Evolutionary conservation across 768 basidiomycete species (phyloP).

Genomic region (Leccinellum rugosiceps): DNA sequence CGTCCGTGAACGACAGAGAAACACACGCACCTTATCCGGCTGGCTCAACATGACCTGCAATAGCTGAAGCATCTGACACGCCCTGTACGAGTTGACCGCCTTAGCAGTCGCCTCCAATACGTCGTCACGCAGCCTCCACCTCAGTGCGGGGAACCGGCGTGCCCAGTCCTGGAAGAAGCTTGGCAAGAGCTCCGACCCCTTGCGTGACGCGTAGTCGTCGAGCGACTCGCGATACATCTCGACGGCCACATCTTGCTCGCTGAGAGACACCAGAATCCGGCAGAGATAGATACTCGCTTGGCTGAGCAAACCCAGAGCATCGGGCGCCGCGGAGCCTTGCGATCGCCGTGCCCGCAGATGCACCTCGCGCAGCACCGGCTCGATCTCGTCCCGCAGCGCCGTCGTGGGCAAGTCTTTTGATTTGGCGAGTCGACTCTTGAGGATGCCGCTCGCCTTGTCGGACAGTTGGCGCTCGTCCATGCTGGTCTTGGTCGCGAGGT

Average conservation of each 20-base stretch:
- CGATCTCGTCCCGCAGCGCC: slow-evolving; percentile 30
- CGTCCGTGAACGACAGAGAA: background rate
- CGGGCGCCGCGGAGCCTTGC: slow-evolving; percentile 55
- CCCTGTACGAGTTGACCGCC: slow-evolving; percentile 75
- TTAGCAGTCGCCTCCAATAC: slow-evolving; percentile 55
- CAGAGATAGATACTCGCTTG: slow-evolving; percentile 70
- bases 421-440: slow-evolving; percentile 71
- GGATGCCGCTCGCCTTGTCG: slow-evolving; percentile 80
- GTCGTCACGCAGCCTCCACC: slow-evolving; percentile 61
- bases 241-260: slow-evolving; percentile 41
- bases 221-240: slow-evolving; percentile 64
- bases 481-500: slow-evolving; percentile 62
- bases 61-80: slow-evolving; percentile 70
- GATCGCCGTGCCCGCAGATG: slow-evolving; percentile 71
- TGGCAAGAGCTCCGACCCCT: slow-evolving; percentile 70
- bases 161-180: slow-evolving; percentile 79
- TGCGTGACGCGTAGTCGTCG: slow-evolving; percentile 73
- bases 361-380: slow-evolving; percentile 54
- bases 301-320: slow-evolving; percentile 62
- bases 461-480: slow-evolving; percentile 84
- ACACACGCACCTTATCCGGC: slow-evolving; percentile 19
- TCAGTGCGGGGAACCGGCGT: slow-evolving; percentile 57
- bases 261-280: slow-evolving; percentile 43
- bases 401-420: slow-evolving; percentile 59
- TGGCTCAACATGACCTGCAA: slow-evolving; percentile 61